A percentile compares a stretch with the other conserved stretches of the same genome.
phyloP scores from a whole-genome alignment of 768 basidiomycete species.

The Porpolomopsis calyptriformis region DNA sequence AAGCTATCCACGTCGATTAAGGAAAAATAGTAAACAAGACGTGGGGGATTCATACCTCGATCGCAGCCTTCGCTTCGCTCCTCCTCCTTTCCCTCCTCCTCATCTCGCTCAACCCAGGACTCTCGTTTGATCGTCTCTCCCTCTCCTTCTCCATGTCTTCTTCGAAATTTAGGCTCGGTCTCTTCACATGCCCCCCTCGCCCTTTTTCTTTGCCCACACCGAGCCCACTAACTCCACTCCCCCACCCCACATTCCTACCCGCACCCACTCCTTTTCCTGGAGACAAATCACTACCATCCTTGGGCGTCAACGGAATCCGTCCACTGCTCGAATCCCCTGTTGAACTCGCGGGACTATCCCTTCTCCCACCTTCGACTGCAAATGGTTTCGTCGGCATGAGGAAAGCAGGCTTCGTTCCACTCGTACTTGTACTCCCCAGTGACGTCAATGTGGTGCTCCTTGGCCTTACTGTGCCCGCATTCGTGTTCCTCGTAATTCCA shows the following conservation, averaged over 20 bases:
- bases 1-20: constrained; percentile 36
- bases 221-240: constrained; percentile 27
- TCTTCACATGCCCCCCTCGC: constrained; percentile 31
- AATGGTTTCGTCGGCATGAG: constrained; percentile 41
- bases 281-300: constrained; percentile 63
- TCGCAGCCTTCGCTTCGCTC: constrained; percentile 76
- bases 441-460: constrained; percentile 11
- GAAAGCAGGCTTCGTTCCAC: constrained; percentile 20
- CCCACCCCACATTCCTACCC: constrained; percentile 16
- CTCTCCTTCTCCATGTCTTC: constrained; percentile 29
- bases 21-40: constrained; percentile 6
- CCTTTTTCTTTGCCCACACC: constrained; percentile 12
- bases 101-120: constrained; percentile 34
- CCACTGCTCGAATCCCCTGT: constrained; percentile 80
- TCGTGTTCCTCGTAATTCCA: neutral
- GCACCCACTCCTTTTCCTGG: constrained; percentile 11
- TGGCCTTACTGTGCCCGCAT: neutral
- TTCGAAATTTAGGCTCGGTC: constrained; percentile 61
- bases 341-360: constrained; percentile 74
- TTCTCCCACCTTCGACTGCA: constrained; percentile 29
- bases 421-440: constrained; percentile 25
- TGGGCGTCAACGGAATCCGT: constrained; percentile 62
- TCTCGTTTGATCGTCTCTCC: constrained; percentile 28
- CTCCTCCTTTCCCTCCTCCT: constrained; percentile 64
- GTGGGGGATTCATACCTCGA: constrained; percentile 51